These are phyloP conservation scores for Basidiobolus heterosporus DNA, from an alignment of 371 early-diverging fungal species.

Conservation along the genomic window DNA sequence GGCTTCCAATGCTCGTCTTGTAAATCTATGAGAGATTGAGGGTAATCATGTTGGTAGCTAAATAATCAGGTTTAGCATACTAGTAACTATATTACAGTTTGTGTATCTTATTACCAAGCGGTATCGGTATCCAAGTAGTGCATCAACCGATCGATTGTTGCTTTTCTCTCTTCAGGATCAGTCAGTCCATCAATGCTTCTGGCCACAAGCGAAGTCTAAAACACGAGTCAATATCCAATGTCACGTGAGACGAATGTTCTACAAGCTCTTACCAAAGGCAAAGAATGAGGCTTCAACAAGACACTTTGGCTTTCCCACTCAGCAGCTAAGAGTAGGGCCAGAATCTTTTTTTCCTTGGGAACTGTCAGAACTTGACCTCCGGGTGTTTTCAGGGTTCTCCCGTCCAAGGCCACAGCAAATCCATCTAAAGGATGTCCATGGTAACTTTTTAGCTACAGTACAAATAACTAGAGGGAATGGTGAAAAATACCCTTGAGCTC, in stretches of 20 bases:
- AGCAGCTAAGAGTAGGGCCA: slow-evolving; percentile 70
- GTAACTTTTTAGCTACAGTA: too few relatives aligned
- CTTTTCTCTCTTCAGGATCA: slow-evolving; percentile 25
- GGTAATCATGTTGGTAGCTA: slow-evolving; percentile 61
- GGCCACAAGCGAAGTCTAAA: slow-evolving; percentile 68
- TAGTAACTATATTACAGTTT: too few relatives aligned
- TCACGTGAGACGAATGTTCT: not conserved
- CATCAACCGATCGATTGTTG: slow-evolving; percentile 57
- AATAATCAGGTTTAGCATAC: not conserved
- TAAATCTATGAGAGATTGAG: slow-evolving; percentile 51
- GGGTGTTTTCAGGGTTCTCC: slow-evolving; percentile 69
- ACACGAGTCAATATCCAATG: not conserved
- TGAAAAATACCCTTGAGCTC: too few relatives aligned
- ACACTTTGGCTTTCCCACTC: slow-evolving; percentile 85
- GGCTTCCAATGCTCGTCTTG: slow-evolving; percentile 73
- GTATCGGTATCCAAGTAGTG: slow-evolving; percentile 78
- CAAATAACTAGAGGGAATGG: too few relatives aligned
- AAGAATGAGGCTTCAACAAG: slow-evolving; percentile 59
- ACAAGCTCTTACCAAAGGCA: slow-evolving; percentile 52
- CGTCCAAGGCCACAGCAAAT: slow-evolving; percentile 52
- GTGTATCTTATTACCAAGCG: slow-evolving; percentile 54
- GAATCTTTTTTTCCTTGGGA: slow-evolving; percentile 25
- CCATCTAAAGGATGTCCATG: slow-evolving; percentile 16
- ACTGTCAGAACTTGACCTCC: slow-evolving; percentile 48
- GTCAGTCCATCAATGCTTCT: slow-evolving; percentile 64